Evolutionary conservation across 2,329 filamentous ascomycete genomes (phyloP).

Genomic region (Metarhizium album): DNA sequence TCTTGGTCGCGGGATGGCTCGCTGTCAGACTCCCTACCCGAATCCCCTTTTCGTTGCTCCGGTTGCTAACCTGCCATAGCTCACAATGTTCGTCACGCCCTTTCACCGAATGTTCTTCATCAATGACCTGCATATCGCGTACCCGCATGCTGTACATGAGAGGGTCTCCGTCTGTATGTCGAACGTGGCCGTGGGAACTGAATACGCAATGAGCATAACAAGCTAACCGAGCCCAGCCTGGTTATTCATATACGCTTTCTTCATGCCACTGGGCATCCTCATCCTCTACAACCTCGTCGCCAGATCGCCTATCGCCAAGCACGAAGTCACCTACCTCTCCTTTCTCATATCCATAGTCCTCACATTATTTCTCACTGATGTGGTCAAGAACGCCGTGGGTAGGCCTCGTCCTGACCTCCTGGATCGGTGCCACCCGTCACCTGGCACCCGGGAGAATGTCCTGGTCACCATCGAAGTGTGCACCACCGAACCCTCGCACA

Average conservation of each 20-base stretch:
- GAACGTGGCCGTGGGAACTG: neutral
- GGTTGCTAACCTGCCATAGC: conserved; percentile 12
- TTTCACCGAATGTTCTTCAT: conserved; percentile 94
- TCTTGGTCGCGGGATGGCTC: conserved; percentile 5
- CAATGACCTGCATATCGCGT: conserved; percentile 74
- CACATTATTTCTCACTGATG: conserved; percentile 74
- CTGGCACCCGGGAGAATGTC: conserved; percentile 33
- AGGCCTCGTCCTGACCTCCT: conserved; percentile 54
- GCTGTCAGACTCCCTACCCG: conserved; percentile 1
- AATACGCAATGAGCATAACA: neutral
- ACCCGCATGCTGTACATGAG: conserved; percentile 75
- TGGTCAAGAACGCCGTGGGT: conserved; percentile 82
- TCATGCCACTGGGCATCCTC: conserved; percentile 58
- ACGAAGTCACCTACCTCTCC: conserved; percentile 75
- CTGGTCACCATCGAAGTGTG: conserved; percentile 60
- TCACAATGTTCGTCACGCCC: conserved; percentile 47
- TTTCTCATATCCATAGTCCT: conserved; percentile 68
- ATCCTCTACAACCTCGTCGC: conserved; percentile 52
- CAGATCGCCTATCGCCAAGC: conserved; percentile 61
- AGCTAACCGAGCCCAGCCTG: conserved; percentile 33
- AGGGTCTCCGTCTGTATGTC: conserved; percentile 65
- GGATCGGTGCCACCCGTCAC: conserved; percentile 66
- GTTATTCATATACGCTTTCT: conserved; percentile 70
- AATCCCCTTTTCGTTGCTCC: neutral
- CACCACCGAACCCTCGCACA: conserved; percentile 57